Evolutionary conservation across 2,329 filamentous ascomycete genomes (phyloP), one percentile per base, ranked within the genome.

Genomic region (Tolypocladium inflatum): DNA sequence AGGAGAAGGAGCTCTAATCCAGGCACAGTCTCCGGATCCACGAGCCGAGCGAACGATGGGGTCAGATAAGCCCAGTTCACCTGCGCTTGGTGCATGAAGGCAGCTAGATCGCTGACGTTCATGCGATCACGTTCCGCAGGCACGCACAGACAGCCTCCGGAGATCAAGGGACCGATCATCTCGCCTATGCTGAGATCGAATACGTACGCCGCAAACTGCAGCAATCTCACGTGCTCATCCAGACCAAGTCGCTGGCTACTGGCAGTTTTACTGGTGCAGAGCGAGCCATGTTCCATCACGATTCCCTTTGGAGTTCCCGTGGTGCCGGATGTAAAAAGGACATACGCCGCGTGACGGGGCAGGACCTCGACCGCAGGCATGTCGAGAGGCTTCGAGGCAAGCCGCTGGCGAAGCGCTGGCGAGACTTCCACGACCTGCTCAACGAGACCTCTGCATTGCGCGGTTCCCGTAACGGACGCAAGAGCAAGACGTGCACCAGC

Each of bases 251-350:
- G 21, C 35, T 33, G 17, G 26, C 23, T 48, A 30, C 56, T 42
- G n/a, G 54, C 54, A 15, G 23, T 45, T 30, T 37, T 15, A 38
- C 37, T 57, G 21, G 56, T 55, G 38, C 42, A 41, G 15, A 60
- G 41, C 21, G 41, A 43, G 10, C 56, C 45, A 45, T 63, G 62
- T 17, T 61, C 55, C 35, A 63, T 54, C 4, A 64, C 39, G 4
- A 63, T 53, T 4, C 62, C 60, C 37, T 64, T 64, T 17, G 63
- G 63, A 8, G 39, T 41, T 4, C 63, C 62, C 0, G 63, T 64
- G 21, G 50, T 58, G 3, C 62, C 60, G 1, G 59, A 61, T 23
- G 62, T 64, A 52, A 62, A 63, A 33, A 63, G 51, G 11, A 60
- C 45, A 55, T 60, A 60, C 10, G 48, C 54, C 10, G 42, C 38